Percentiles rank a stretch among this genome's conserved stretches.
Conservation (phyloP, 1,284 basidiomycete species). For the Apiotrichum domesticum region DNA sequence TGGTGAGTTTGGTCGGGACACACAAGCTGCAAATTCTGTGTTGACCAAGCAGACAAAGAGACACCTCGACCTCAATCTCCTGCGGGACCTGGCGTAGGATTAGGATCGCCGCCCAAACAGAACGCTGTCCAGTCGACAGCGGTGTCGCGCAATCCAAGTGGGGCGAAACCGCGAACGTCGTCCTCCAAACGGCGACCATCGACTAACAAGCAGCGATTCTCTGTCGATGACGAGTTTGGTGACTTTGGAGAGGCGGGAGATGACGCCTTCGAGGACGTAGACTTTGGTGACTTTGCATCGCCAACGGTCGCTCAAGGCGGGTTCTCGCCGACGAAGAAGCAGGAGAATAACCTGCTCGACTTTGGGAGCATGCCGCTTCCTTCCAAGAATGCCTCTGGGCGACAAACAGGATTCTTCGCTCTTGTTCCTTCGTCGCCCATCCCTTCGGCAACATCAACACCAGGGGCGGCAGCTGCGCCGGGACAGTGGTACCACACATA, state of each 20-base stretch:
- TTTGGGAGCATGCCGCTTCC: conserved; percentile 47
- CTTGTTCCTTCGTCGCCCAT: conserved; percentile 24
- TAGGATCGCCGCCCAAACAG: background rate
- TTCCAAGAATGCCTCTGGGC: conserved; percentile 19
- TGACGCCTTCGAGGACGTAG: conserved; percentile 57
- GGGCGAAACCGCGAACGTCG: background rate
- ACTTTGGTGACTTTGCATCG: conserved; percentile 75
- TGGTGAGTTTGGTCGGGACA: conserved; percentile 9
- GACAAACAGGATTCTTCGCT: conserved; percentile 46
- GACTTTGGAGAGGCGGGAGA: conserved; percentile 35
- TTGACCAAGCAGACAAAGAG: conserved; percentile 1
- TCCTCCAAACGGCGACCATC: background rate
- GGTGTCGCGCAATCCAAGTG: background rate
- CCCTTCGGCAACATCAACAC: background rate
- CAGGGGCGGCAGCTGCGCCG: conserved; percentile 1
- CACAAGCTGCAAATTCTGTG: background rate
- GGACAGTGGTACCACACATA: conserved; percentile 39
- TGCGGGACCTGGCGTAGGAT: background rate
- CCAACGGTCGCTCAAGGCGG: conserved; percentile 28
- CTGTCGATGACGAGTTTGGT: conserved; percentile 36
- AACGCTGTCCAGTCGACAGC: background rate
- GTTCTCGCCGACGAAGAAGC: conserved; percentile 21
- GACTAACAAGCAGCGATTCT: conserved; percentile 16
- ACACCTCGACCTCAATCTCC: background rate
- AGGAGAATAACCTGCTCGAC: conserved; percentile 41